These are phyloP conservation scores for Fallopia convolvulus DNA, from an alignment of 148 eudicot species.

Conservation along the genomic window DNA sequence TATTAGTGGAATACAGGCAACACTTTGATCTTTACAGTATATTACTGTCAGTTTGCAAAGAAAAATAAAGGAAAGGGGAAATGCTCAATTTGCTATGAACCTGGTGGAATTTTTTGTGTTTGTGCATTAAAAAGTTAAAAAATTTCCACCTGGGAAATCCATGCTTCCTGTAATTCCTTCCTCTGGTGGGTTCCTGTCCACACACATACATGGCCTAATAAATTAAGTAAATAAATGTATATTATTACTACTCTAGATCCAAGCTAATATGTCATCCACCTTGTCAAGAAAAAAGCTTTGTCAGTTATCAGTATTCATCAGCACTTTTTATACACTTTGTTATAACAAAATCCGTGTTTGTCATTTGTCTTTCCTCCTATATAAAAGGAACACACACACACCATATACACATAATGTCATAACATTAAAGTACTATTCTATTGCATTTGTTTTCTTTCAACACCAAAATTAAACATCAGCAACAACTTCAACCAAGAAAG, in stretches of 20 bases:
- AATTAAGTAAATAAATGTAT: neutral
- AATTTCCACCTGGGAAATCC: neutral
- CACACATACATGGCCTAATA: neutral
- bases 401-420: neutral
- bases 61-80: neutral
- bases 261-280: neutral
- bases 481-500: neutral
- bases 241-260: neutral
- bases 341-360: neutral
- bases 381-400: slow-evolving; percentile 6
- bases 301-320: neutral
- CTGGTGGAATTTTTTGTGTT: neutral
- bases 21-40: neutral
- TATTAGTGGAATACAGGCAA: slow-evolving; percentile 7
- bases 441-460: neutral
- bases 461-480: neutral
- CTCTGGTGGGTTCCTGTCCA: neutral
- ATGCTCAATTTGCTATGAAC: neutral
- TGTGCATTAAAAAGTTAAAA: neutral
- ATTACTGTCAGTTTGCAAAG: neutral
- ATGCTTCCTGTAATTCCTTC: neutral
- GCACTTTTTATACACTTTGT: neutral
- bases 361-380: neutral
- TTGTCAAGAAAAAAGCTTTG: neutral
- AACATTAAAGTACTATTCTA: neutral